Conservation (phyloP, 768 basidiomycete genomes). For the Suillus americanus region DNA sequence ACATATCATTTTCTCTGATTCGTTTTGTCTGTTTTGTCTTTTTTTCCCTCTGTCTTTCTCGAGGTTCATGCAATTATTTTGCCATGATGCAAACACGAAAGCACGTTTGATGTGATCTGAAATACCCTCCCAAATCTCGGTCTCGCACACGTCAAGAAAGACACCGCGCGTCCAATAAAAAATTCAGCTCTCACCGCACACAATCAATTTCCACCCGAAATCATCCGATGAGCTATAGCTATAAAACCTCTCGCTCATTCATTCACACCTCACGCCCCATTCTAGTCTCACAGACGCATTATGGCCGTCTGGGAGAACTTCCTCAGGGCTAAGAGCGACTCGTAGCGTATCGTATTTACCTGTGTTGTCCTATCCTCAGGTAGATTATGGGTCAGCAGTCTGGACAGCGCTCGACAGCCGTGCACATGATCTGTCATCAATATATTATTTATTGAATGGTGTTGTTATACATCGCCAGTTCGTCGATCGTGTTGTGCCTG, state of each 20-base stretch:
- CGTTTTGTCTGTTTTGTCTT: not conserved
- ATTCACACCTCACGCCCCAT: slow-evolving; percentile 10
- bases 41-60: not conserved
- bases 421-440: not conserved
- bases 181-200: not conserved
- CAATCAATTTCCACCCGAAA: not conserved
- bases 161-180: slow-evolving; percentile 10
- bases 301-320: slow-evolving; percentile 25
- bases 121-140: slow-evolving; percentile 5
- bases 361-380: not conserved
- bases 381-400: not conserved
- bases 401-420: not conserved
- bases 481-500: not conserved
- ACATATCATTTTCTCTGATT: slow-evolving; percentile 2
- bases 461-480: not conserved
- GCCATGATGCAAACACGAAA: not conserved
- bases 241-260: not conserved
- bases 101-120: slow-evolving; percentile 5
- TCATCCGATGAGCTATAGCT: not conserved
- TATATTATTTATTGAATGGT: not conserved
- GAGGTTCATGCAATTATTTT: slow-evolving; percentile 9
- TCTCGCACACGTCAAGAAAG: not conserved
- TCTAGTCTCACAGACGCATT: slow-evolving; percentile 23
- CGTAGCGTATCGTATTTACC: not conserved
- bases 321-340: slow-evolving; percentile 25